Evolutionary conservation across 75 land plant genomes (phyloP), one percentile per base, ranked within the genome.

Genomic region (Picea glauca): DNA sequence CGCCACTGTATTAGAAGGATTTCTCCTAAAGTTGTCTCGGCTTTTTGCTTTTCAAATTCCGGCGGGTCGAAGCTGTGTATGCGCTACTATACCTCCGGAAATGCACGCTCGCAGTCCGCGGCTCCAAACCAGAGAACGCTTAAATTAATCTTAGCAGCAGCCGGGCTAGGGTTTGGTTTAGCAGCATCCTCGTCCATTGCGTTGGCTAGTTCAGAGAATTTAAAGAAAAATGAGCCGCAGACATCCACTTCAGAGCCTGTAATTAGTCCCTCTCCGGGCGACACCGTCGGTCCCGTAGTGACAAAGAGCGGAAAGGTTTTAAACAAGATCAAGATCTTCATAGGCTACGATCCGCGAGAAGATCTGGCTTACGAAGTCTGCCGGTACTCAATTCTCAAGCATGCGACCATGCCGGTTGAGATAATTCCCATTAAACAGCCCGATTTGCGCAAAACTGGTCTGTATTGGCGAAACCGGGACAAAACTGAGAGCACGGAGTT

Each of bases 261-360:
- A 40, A 20, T 21, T 43, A n/a, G 12, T 70, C 74, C 9, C 12
- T 50, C 56, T 8, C 56, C 56, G 11, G 56, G 56, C 2, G 56
- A 50, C 1, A 50, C 12, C 12, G 56, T 50, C 11, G 56, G 56
- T 50, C 56, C 56, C 11, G 76, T 75, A 32, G 20, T 58, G 7
- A 75, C 58, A 23, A 54, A 17, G 59, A 75, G 76, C 20, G 76
- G 76, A 23, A 57, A 54, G 4, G 6, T 21, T 23, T 7, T 75
- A 23, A 13, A 23, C 60, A 57, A 82, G 58, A 81, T 92, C 40
- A 85, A 75, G 79, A 75, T 93, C 73, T 93, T 85, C 60, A 77
- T 93, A 8, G 96, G 96, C 32, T 93, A 91, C 77, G 96, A 93
- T 77, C 86, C 94, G 1, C 83, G 92, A 0, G 96, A 93, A 68